Base-by-base conservation (phyloP, 2,329 filamentous ascomycete genomes). In the Neopestalotiopsis sp. region DNA sequence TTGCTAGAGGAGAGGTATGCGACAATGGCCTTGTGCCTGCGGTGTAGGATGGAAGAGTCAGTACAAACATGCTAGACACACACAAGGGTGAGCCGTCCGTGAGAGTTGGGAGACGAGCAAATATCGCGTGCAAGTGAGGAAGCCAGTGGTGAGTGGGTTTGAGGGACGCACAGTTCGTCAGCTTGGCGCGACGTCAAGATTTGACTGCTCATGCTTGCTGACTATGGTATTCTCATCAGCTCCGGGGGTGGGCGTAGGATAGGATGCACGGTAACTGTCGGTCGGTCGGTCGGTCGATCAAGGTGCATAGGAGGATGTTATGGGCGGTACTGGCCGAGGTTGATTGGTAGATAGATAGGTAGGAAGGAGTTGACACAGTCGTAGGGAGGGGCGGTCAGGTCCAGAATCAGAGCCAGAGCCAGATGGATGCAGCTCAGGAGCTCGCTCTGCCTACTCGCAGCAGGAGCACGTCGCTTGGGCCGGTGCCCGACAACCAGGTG, bases 11-110 rank as follows among this genome's bases (percentile, higher is more conserved):
- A 86, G 24, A 97, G 86, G 79, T 98, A 98, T 74, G 95, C 94
- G 78, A 97, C 92, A 75, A 98, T 94, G 72, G 94, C 93, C 84
- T 97, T 97, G 86, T 98, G 94, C 40, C 63, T 66, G 63, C 13
- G 24, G 49, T 9, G 59, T 61, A 63, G 34, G 12, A 4, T 52
- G 1, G 12, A 78, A 94, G 97, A 82, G 58, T 77, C 68, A 74
- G 71, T 67, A 72, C 56, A 59, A 12, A 30, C 30, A 30, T n/a
- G 6, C 13, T 56, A 56, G 24, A 24, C 4, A 56, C 13, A 13
- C 24, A 30, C 5, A 30, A 60, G 34, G 70, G 59, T 74, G 66
- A 75, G 71, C 69, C 66, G 49, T n/a, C 24, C 24, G 24, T 28
- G 24, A 28, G 14, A 17, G 40, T 24, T 28, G 72, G 68, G 20